Evolutionary conservation across 306 rosid genomes (phyloP).

Genomic region (Dalbergia cultrata): DNA sequence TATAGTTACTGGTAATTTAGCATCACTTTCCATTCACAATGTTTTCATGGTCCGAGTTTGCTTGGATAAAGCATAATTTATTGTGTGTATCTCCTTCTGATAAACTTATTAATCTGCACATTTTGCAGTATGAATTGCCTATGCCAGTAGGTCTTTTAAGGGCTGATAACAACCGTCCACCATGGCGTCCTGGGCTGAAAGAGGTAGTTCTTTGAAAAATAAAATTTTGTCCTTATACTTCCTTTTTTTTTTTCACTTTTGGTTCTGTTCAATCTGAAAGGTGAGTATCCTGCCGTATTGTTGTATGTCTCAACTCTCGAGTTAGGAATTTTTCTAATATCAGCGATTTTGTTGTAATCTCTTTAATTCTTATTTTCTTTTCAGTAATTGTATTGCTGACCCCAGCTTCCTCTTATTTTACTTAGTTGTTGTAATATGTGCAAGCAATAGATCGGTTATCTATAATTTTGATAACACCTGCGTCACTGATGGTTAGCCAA

Average conservation of each 20-base stretch:
- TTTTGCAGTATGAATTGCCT: conserved; percentile 86
- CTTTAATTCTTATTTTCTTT: conserved; percentile 5
- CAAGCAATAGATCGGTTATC: conserved; percentile 11
- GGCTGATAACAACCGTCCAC: conserved; percentile 96
- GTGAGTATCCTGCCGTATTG: background rate
- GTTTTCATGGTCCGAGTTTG: conserved; percentile 4
- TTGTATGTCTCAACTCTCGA: background rate
- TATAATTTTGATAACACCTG: conserved; percentile 7
- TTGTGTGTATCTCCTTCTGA: conserved; percentile 24
- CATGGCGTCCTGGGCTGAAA: conserved; percentile 91
- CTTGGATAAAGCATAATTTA: conserved; percentile 24
- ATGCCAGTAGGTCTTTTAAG: conserved; percentile 84
- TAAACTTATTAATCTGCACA: conserved; percentile 42
- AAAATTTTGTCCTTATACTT: conserved; percentile 2
- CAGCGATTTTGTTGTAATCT: background rate
- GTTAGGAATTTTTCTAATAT: too few relatives aligned
- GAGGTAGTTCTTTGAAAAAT: conserved; percentile 62
- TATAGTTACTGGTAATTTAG: conserved; percentile 31
- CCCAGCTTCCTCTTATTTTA: conserved; percentile 13
- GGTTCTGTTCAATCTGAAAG: background rate
- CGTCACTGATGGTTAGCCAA: conserved; percentile 13
- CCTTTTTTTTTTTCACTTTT: background rate
- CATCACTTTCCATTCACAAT: conserved; percentile 12
- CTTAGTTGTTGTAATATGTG: background rate
- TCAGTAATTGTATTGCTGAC: conserved; percentile 11